Conservation (phyloP, 148 eudicot species). For the Cornus florida region DNA sequence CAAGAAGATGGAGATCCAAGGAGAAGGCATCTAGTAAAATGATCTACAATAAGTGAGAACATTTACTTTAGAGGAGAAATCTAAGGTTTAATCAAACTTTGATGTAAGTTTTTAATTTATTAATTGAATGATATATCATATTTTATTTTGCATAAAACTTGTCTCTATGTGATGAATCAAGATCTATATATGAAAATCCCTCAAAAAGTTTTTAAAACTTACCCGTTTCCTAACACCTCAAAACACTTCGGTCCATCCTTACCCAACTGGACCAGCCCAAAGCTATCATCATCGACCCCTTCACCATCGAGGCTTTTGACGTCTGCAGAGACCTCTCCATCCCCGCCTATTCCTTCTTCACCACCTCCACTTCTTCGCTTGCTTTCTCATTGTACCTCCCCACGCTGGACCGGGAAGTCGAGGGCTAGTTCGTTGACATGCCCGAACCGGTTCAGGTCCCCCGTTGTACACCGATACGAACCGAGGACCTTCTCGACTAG, state of each 20-base stretch:
- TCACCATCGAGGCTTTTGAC: constrained; percentile 37
- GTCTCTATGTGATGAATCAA: too few species aligned
- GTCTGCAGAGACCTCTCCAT: constrained; percentile 36
- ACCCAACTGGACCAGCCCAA: constrained; percentile 22
- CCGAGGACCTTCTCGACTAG: constrained; percentile 26
- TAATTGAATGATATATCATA: too few species aligned
- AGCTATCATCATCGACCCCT: constrained; percentile 50
- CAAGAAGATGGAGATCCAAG: too few species aligned
- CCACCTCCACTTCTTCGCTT: constrained; percentile 32
- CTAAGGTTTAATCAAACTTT: too few species aligned
- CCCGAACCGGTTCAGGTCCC: constrained; percentile 39
- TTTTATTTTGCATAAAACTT: too few species aligned
- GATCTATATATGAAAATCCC: too few species aligned
- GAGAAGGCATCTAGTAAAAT: too few species aligned
- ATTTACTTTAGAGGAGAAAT: too few species aligned
- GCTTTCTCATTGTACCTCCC: constrained; percentile 38
- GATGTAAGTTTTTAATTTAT: too few species aligned
- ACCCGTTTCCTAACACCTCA: constrained; percentile 27
- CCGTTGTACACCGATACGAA: constrained; percentile 37
- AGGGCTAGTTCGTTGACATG: constrained; percentile 29
- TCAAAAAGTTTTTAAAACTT: too few species aligned
- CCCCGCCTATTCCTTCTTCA: constrained; percentile 38
- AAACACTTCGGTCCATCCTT: constrained; percentile 27
- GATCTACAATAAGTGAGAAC: too few species aligned
- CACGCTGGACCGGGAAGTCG: constrained; percentile 20